Evolutionary conservation across 73 alveolate genomes (phyloP).

Genomic region (Effrenium voratum): DNA sequence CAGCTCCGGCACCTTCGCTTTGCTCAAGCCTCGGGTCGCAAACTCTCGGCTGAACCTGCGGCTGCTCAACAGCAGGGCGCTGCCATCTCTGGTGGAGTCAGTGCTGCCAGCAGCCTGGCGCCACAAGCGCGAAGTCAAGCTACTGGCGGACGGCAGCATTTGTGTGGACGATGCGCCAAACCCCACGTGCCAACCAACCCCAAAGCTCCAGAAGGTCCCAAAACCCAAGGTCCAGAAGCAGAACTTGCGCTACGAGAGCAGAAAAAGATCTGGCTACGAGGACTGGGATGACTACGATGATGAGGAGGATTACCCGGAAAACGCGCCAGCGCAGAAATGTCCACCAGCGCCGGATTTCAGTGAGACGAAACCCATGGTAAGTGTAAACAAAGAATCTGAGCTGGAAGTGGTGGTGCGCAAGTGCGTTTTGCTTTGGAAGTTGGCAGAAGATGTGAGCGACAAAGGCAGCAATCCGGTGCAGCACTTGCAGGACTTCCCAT

Average conservation of each 20-base stretch:
- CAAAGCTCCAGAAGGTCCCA: not conserved
- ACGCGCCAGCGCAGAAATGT: too few relatives aligned
- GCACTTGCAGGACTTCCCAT: slow-evolving; percentile 15
- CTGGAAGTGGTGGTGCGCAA: slow-evolving; percentile 28
- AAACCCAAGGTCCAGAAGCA: not conserved
- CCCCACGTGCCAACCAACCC: not conserved
- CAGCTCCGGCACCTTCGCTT: slow-evolving; percentile 23
- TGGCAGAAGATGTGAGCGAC: slow-evolving; percentile 33
- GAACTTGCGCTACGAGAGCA: not conserved
- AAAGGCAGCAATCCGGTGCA: slow-evolving; percentile 9
- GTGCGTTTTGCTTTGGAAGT: slow-evolving; percentile 38
- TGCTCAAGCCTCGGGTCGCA: slow-evolving; percentile 72
- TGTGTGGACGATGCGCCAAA: slow-evolving; percentile 14
- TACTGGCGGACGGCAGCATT: not conserved
- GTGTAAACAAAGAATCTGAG: not conserved
- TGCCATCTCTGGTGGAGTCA: slow-evolving; percentile 14
- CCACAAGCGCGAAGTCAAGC: slow-evolving; percentile 14
- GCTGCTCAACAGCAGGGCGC: not conserved
- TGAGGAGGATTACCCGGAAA: not conserved
- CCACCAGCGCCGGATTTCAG: too few relatives aligned
- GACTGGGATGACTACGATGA: not conserved
- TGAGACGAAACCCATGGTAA: not conserved
- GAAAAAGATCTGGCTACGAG: not conserved
- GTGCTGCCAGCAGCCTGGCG: slow-evolving; percentile 45
- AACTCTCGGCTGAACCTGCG: slow-evolving; percentile 47